Conservation (phyloP, 495 filamentous ascomycete species). For the Oleoguttula mirabilis region DNA sequence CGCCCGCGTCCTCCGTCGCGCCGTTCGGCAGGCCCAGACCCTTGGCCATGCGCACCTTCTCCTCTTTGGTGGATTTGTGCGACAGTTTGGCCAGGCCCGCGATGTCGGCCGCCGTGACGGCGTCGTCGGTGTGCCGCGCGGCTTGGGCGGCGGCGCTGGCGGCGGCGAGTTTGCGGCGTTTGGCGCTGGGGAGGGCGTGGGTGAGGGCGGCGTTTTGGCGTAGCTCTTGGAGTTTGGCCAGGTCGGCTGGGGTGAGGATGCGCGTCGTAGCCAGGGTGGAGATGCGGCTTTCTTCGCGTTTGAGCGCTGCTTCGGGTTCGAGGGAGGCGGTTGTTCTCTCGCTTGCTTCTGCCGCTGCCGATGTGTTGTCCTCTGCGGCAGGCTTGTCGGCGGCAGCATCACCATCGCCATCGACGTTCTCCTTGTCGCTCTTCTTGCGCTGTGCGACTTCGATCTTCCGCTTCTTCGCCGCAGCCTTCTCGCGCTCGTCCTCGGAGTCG, state of each 20-base stretch:
- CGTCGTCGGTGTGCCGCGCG: constrained; percentile 61
- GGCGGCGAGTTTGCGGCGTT: constrained; percentile 23
- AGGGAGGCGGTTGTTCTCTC: constrained; percentile 14
- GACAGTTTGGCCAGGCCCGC: constrained; percentile 58
- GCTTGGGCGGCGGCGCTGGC: constrained; percentile 28
- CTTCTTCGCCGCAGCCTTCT: constrained; percentile 35
- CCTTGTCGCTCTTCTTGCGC: constrained; percentile 6
- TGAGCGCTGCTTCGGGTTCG: constrained; percentile 18
- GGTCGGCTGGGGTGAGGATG: constrained; percentile 83
- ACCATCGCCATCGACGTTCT: constrained; percentile 30
- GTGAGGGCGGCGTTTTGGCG: constrained; percentile 58
- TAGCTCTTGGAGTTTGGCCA: constrained; percentile 84
- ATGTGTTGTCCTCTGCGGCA: background rate
- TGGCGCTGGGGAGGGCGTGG: constrained; percentile 38
- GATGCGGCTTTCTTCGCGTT: constrained; percentile 29
- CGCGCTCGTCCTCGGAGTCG: constrained; percentile 45
- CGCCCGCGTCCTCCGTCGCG: constrained; percentile 42
- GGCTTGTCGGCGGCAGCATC: constrained; percentile 26
- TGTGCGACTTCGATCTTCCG: constrained; percentile 13
- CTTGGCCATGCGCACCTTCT: constrained; percentile 63
- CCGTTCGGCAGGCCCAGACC: constrained; percentile 41
- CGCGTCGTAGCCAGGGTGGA: constrained; percentile 69
- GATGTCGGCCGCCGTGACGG: constrained; percentile 76
- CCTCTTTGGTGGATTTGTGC: constrained; percentile 63
- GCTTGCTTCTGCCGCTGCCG: background rate